Conservation (phyloP, 2,329 filamentous ascomycete species). For the Epichloe sibirici region DNA sequence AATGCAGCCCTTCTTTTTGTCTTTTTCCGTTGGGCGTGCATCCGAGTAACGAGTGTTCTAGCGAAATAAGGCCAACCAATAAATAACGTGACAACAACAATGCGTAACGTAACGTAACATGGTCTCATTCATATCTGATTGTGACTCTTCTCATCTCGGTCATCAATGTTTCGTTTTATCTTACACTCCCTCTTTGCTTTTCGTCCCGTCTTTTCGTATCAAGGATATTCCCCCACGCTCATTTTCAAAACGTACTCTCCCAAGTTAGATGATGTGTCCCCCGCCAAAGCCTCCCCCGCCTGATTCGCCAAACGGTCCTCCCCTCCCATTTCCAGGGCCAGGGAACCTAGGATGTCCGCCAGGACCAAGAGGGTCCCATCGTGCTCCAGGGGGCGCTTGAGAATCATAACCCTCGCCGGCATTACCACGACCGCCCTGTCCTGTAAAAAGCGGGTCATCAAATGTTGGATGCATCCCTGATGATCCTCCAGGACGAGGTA, state of each 20-base stretch:
- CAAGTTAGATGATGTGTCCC: conserved; percentile 19
- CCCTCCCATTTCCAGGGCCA: conserved; percentile 28
- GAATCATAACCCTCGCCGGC: conserved; percentile 39
- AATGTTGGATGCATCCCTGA: conserved; percentile 95
- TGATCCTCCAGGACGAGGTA: conserved; percentile 45
- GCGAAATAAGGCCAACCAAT: not conserved
- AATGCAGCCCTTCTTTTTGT: too few species aligned
- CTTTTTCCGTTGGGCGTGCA: too few species aligned
- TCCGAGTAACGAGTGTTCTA: too few species aligned
- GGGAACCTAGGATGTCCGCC: conserved; percentile 39
- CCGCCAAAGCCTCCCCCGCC: conserved; percentile 23
- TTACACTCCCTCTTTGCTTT: not conserved
- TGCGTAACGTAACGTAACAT: not conserved
- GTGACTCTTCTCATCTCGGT: not conserved
- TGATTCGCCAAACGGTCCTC: conserved; percentile 27
- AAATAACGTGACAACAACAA: not conserved
- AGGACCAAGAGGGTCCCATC: conserved; percentile 80
- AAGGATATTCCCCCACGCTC: too few species aligned
- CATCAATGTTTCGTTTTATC: not conserved
- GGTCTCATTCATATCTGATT: not conserved
- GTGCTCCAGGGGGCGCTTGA: conserved; percentile 72
- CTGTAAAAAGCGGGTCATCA: conserved; percentile 75
- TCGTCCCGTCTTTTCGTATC: not conserved
- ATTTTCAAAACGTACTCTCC: not conserved
- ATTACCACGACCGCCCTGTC: conserved; percentile 29